phyloP scores from a whole-genome alignment of 768 basidiomycete species.

The Pholiota molesta region DNA sequence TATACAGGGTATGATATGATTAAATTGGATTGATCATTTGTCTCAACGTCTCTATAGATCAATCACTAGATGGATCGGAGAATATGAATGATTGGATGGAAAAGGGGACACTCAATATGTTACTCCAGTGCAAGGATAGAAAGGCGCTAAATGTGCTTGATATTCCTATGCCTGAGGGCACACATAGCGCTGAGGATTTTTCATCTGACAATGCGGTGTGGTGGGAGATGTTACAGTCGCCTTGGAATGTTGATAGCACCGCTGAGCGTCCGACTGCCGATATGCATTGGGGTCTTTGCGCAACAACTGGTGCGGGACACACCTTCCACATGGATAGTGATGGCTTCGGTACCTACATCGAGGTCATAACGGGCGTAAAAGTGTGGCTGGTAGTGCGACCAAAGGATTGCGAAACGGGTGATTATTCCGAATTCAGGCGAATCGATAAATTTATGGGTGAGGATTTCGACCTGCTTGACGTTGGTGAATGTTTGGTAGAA shows the following conservation, averaged over 20 bases:
- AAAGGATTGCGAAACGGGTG: no score
- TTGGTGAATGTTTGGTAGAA: neutral
- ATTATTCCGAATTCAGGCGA: neutral
- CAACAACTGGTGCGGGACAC: neutral
- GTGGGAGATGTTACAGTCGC: neutral
- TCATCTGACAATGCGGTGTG: neutral
- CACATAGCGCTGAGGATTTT: neutral
- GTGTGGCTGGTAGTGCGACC: neutral
- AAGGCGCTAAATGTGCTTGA: neutral
- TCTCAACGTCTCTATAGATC: no score
- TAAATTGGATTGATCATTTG: no score
- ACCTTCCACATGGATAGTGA: neutral
- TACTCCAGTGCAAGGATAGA: neutral
- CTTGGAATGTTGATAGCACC: neutral
- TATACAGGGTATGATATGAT: no score
- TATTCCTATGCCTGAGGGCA: neutral
- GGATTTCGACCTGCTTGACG: neutral
- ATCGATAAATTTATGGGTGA: neutral
- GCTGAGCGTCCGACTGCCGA: neutral
- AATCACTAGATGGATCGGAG: no score
- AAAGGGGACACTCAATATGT: neutral
- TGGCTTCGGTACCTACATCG: neutral
- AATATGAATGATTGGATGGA: neutral
- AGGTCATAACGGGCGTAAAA: neutral
- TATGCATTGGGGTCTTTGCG: neutral